These are phyloP conservation scores for Fusarium sp. DNA, from an alignment of 2,329 filamentous ascomycete genomes.

Conservation along the genomic window DNA sequence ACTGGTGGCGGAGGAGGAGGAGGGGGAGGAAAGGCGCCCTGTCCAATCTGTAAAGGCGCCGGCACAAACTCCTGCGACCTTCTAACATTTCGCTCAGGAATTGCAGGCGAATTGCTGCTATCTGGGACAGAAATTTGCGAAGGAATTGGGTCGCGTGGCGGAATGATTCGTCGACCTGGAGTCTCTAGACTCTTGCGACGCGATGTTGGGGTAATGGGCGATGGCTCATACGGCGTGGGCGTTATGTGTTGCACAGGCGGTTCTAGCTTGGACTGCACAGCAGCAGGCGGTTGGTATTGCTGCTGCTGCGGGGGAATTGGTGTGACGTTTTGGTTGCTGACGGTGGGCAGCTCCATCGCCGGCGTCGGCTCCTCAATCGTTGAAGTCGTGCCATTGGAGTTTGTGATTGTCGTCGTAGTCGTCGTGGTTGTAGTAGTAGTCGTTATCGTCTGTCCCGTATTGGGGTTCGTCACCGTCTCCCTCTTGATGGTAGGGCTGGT, in stretches of 20 bases:
- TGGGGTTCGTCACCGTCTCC: conserved; percentile 37
- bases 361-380: conserved; percentile 41
- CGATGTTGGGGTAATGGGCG: conserved; percentile 13
- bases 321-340: conserved; percentile 29
- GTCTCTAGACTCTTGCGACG: conserved; percentile 46
- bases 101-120: conserved; percentile 14
- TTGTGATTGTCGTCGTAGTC: conserved; percentile 48
- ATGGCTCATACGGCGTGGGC: conserved; percentile 15
- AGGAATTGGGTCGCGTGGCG: conserved; percentile 35
- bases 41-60: conserved; percentile 13
- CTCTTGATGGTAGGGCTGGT: conserved; percentile 25
- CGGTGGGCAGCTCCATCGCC: conserved; percentile 36
- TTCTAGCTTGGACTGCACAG: background rate
- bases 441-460: conserved; percentile 45
- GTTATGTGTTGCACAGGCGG: conserved; percentile 14
- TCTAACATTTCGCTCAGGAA: conserved; percentile 38
- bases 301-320: conserved; percentile 10
- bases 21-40: conserved; percentile 5
- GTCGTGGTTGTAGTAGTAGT: conserved; percentile 47
- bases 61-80: conserved; percentile 16
- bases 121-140: conserved; percentile 7
- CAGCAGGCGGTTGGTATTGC: conserved; percentile 9
- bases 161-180: conserved; percentile 43
- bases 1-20: background rate
- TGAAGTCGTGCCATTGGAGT: conserved; percentile 42